Evolutionary conservation across 2,329 filamentous ascomycete genomes (phyloP).

Genomic region (Sclerotinia spermophila): DNA sequence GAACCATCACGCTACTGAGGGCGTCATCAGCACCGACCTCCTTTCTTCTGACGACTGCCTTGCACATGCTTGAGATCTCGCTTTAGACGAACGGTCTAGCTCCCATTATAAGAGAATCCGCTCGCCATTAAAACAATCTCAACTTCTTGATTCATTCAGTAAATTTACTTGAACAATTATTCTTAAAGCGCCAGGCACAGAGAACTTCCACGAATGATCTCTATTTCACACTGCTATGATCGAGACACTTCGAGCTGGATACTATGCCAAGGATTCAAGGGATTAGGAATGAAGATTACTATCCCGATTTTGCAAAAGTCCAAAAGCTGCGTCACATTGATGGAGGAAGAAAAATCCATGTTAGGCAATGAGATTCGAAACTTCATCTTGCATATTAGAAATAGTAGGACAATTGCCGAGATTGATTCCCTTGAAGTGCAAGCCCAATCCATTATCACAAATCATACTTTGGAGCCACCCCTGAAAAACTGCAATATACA

Average conservation of each 20-base stretch:
- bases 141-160: neutral
- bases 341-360: neutral
- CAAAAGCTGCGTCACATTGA: no score
- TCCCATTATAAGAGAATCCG: neutral
- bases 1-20: neutral
- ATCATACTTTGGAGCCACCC: no score
- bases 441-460: no score
- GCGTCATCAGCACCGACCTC: accelerated
- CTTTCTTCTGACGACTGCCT: neutral
- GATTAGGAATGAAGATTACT: neutral
- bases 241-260: neutral
- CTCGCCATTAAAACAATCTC: neutral
- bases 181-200: no score
- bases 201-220: neutral
- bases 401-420: no score
- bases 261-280: neutral
- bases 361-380: no score
- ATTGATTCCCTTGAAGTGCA: no score
- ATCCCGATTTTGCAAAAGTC: neutral
- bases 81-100: neutral
- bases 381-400: no score
- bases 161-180: neutral
- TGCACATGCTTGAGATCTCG: neutral
- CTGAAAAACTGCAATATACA: neutral
- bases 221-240: no score